Base-by-base conservation (phyloP, 2,329 filamentous ascomycete genomes). In the Gyromitra esculenta region DNA sequence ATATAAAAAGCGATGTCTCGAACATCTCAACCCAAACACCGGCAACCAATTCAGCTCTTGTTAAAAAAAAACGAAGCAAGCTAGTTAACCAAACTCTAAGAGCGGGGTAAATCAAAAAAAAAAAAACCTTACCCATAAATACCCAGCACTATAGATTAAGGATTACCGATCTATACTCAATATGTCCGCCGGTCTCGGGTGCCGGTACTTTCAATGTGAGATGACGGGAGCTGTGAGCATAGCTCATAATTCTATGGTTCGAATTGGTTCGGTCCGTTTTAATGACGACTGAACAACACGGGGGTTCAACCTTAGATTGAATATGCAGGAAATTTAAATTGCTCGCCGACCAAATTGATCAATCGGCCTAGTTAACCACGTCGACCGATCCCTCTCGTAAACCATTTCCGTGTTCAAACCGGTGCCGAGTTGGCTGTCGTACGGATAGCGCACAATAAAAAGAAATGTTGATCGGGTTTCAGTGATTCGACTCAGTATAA, bases 331-430 rank as follows among this genome's bases (percentile, higher is more conserved):
- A 54, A 52, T 18, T 21, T 4, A n/a, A 43, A 18, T 25, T 45
- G 45, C 21, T 25, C 41, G 18, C 31, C 54, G 9, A 25, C 35
- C 43, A 43, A 48, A 15, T 18, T 21, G 8, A 37, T 41, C n/a
- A 57, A 65, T 65, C 56, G 69, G 15, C 31, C 45, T 63, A 41
- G 21, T 41, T 52, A 7, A 50, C 54, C n/a, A 39, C 52, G 62
- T 65, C n/a, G 35, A 54, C n/a, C 35, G 39, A 21, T 57, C 0
- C 37, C 52, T 59, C 65, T 48, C 41, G n/a, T 18, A 15, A 11
- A 41, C 15, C 1, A 37, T 25, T 56, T 56, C 50, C 13, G 43
- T n/a, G 35, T 64, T 25, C 9, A 41, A 72, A 31, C 21, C 39
- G 5, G 60, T n/a, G 35, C 18, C 45, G 57, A 35, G 35, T 31